Percentiles rank a stretch among this genome's conserved stretches.
Conservation (phyloP, 106 monocot species). For the Hemerocallis citrina region DNA sequence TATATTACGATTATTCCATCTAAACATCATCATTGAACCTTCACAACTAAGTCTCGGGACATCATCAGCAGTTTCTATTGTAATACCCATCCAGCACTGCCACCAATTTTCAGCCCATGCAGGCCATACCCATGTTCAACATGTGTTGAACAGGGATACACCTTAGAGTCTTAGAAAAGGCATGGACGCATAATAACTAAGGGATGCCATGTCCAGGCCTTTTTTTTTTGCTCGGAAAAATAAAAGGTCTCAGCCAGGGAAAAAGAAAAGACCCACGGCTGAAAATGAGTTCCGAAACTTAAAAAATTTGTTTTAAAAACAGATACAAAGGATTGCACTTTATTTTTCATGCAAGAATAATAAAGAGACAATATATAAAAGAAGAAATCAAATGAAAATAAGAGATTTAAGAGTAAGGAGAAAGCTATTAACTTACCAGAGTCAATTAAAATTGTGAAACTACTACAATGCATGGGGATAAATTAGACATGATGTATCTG, state of each 20-base stretch:
- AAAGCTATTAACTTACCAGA: background rate
- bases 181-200: background rate
- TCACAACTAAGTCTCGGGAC: background rate
- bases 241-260: too few species aligned
- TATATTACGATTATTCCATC: background rate
- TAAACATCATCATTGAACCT: background rate
- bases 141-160: background rate
- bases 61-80: background rate
- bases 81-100: background rate
- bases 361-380: background rate
- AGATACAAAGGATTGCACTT: background rate
- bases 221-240: too few species aligned
- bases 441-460: background rate
- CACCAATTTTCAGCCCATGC: too few species aligned
- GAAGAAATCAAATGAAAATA: background rate
- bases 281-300: background rate
- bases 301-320: background rate
- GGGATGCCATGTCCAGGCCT: too few species aligned
- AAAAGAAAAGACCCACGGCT: too few species aligned
- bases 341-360: background rate
- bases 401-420: background rate
- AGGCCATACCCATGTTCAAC: too few species aligned
- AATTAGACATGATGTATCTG: background rate
- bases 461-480: background rate
- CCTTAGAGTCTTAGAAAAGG: background rate